Evolutionary conservation across 257 asterid genomes (phyloP).

Genomic region (Penstemon newberryi): DNA sequence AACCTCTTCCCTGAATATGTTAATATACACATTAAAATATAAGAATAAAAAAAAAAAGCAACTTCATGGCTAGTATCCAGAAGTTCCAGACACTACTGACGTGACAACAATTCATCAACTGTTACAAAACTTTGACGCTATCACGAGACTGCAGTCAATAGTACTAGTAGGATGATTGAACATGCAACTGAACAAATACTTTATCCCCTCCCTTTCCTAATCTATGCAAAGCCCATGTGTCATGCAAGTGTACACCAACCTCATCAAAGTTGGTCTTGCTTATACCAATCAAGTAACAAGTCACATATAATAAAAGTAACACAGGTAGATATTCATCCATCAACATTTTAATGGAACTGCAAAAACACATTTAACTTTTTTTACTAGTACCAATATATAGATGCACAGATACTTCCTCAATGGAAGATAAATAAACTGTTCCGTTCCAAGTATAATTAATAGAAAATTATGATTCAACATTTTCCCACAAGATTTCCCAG

Average conservation of each 20-base stretch:
- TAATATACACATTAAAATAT: constrained; percentile 4
- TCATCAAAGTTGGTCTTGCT: background rate
- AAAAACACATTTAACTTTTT: too few species aligned
- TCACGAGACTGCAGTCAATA: background rate
- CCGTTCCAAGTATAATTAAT: background rate
- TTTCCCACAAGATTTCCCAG: background rate
- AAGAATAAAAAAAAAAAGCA: constrained; percentile 9
- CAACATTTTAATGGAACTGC: background rate
- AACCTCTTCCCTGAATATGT: constrained; percentile 87
- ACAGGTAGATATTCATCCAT: background rate
- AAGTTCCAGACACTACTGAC: background rate
- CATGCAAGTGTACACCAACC: background rate
- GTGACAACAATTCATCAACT: background rate
- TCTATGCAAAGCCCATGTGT: background rate
- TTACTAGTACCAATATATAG: too few species aligned
- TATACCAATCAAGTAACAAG: background rate
- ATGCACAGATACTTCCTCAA: background rate
- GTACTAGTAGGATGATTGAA: background rate
- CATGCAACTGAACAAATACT: background rate
- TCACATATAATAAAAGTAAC: too few species aligned
- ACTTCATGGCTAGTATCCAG: background rate
- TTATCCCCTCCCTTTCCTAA: background rate
- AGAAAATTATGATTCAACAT: background rate
- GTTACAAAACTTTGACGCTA: background rate
- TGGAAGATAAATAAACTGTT: constrained; percentile 5